Percentiles rank a stretch among this genome's conserved stretches.
phyloP scores from a whole-genome alignment of 805 yeast species.

The Cyberlindnera maritima region DNA sequence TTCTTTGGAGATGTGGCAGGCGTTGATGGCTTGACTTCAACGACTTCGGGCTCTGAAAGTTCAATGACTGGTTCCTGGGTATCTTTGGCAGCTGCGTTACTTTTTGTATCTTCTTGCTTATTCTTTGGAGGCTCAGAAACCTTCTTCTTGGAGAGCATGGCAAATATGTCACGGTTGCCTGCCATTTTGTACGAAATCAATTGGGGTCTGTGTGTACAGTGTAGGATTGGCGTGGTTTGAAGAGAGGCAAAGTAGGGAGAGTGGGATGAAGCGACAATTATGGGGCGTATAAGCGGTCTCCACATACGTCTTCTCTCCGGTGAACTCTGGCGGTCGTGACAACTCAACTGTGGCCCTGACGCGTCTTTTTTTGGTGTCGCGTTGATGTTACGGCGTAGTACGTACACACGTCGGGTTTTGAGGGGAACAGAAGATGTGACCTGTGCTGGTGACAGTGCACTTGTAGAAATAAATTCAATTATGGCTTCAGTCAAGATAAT shows the following conservation, averaged over 20 bases:
- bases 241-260: neutral
- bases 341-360: neutral
- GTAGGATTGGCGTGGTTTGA: neutral
- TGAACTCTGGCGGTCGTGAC: too few species aligned
- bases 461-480: too few species aligned
- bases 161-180: slow-evolving; percentile 24
- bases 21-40: neutral
- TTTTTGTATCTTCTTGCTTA: neutral
- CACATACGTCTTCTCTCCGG: neutral
- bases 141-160: slow-evolving; percentile 23
- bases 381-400: neutral
- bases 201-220: slow-evolving; percentile 1
- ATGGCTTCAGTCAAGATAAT: too few species aligned
- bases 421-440: neutral
- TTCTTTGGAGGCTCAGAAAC: neutral
- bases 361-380: slow-evolving; percentile 3
- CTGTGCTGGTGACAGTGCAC: neutral
- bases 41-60: too few species aligned
- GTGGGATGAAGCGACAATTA: neutral
- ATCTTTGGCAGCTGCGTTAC: neutral
- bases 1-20: neutral
- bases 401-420: neutral
- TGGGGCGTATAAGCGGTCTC: neutral
- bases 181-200: slow-evolving; percentile 14
- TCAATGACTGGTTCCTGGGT: too few species aligned